Evolutionary conservation across 2,329 filamentous ascomycete species (phyloP).

Genomic region (Coniochaeta pulveracea): DNA sequence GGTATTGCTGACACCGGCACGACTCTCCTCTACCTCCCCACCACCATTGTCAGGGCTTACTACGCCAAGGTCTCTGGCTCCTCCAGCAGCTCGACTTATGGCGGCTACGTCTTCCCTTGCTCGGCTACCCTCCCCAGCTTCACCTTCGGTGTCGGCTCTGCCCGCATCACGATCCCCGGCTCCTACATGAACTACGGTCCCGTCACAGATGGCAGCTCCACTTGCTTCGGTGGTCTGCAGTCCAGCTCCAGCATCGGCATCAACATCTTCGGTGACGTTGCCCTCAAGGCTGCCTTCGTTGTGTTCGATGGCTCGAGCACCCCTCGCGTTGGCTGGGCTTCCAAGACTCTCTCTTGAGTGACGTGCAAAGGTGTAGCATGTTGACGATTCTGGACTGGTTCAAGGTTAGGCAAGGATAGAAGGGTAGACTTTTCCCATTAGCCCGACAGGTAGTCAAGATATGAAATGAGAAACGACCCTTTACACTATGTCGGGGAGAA

Average conservation of each 20-base stretch:
- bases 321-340: conserved; percentile 13
- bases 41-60: conserved; percentile 35
- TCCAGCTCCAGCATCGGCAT: conserved; percentile 12
- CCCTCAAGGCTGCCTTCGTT: conserved; percentile 15
- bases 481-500: no score
- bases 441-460: no score
- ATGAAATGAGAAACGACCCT: no score
- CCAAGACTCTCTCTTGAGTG: conserved; percentile 10
- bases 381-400: not conserved
- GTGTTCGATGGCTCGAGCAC: conserved; percentile 12
- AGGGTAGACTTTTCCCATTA: no score
- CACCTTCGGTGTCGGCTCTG: conserved; percentile 32
- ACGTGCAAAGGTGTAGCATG: no score
- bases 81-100: conserved; percentile 19
- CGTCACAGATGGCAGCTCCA: conserved; percentile 13
- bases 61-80: conserved; percentile 36
- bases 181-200: conserved; percentile 24
- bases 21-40: conserved; percentile 39
- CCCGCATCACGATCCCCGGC: conserved; percentile 36
- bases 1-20: conserved; percentile 50
- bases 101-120: conserved; percentile 44
- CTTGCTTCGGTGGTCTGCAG: conserved; percentile 58
- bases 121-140: conserved; percentile 33
- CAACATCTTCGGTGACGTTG: conserved; percentile 16
- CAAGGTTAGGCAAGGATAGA: not conserved